phyloP scores from a whole-genome alignment of 768 basidiomycete genomes.

The Gautieria morchelliformis region DNA sequence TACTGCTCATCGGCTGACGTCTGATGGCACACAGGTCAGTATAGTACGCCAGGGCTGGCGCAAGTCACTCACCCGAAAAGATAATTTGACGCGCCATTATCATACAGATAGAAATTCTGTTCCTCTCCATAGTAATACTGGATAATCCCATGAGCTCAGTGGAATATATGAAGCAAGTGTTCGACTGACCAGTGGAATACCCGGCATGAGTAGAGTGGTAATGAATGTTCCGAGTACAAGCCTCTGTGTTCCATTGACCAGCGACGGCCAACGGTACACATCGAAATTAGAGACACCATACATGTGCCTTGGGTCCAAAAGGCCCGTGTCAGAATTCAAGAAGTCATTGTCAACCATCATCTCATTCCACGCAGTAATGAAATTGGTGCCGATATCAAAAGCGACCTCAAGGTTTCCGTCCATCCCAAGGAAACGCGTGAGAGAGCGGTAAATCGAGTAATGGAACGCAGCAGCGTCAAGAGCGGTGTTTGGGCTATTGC shows the following conservation, averaged over 20 bases:
- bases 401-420: slow-evolving; percentile 90
- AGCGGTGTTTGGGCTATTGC: slow-evolving; percentile 46
- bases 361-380: slow-evolving; percentile 84
- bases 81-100: slow-evolving; percentile 87
- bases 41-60: background rate
- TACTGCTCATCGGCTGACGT: slow-evolving; percentile 82
- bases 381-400: slow-evolving; percentile 75
- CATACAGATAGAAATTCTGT: slow-evolving; percentile 80
- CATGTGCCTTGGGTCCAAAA: slow-evolving; percentile 79
- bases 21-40: slow-evolving; percentile 28
- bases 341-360: slow-evolving; percentile 88
- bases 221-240: slow-evolving; percentile 74
- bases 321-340: slow-evolving; percentile 55
- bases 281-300: slow-evolving; percentile 93
- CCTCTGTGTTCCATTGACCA: slow-evolving; percentile 74
- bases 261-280: slow-evolving; percentile 86
- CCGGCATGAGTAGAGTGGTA: slow-evolving; percentile 74
- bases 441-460: slow-evolving; percentile 84
- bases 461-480: slow-evolving; percentile 85
- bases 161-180: background rate
- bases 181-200: slow-evolving; percentile 59
- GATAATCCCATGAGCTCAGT: slow-evolving; percentile 3
- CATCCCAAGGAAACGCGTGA: slow-evolving; percentile 88
- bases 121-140: slow-evolving; percentile 88
- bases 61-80: slow-evolving; percentile 59